Evolutionary conservation across 768 basidiomycete species (phyloP), one percentile per base, ranked within the genome.

Genomic region (Suillus tomentosus): DNA sequence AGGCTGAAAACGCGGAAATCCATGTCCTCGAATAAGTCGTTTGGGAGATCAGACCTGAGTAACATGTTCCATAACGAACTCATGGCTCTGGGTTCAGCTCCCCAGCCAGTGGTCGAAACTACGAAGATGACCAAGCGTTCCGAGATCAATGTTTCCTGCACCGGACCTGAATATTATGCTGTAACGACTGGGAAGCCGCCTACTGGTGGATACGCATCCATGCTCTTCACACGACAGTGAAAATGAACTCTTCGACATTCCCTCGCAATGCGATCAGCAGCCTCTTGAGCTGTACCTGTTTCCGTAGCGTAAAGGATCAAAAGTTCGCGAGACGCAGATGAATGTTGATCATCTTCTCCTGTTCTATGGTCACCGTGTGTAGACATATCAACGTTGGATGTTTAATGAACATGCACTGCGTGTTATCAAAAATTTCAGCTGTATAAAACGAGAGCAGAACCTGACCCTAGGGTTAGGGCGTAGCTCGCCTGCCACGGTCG

Each of bases 231-330:
- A 14, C 72, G 82, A 71, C 81, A 83, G 48, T 69, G 72, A 70
- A 85, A 86, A 60, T 79, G 82, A 36, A 89, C 82, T 37, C 89
- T 80, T 58, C 90, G 80, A 66, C 89, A 91, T 68, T 90, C 84
- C 34, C 90, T 81, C 1, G 91, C 89, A 42, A 95, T 82, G 36
- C 86, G 81, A 74, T 95, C 90, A 5, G 94, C 90, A 22, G 84
- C 83, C 72, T 94, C 90, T 72, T 90, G 87, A 0, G 95, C 89
- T 65, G 88, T 95, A 39, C 95, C 94, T 0, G 94, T 95, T 77
- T 96, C 94, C 24, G 94, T 95, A 3, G 93, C 94, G 70, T 91
- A 96, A 1, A 96, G 80, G 62, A 96, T 85, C 61, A 91, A 79
- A 59, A 89, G 75, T 0, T 72, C 68, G 65, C 79, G 77, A 53